Evolutionary conservation across 345 rosid species (phyloP).

Genomic region (Gossypium raimondii): DNA sequence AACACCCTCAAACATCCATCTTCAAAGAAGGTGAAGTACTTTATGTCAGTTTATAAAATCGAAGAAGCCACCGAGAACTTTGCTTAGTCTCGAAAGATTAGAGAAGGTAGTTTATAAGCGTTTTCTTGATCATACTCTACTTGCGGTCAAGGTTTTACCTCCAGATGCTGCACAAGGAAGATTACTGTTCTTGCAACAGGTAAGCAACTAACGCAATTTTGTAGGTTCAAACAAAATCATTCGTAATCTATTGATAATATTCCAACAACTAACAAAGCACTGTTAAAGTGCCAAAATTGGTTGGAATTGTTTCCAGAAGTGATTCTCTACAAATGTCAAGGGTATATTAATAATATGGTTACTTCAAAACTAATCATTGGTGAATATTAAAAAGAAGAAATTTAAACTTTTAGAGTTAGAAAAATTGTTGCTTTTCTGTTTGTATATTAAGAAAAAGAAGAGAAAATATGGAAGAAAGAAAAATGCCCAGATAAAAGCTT

Average conservation of each 20-base stretch:
- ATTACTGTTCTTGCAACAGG: conserved; percentile 80
- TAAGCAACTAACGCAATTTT: conserved; percentile 16
- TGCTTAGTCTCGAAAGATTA: conserved; percentile 49
- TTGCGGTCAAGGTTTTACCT: conserved; percentile 77
- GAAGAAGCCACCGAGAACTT: conserved; percentile 70
- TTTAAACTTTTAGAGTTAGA: too few species aligned
- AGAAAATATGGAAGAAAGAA: too few species aligned
- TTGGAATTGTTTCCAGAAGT: not conserved
- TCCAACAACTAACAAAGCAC: too few species aligned
- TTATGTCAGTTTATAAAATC: conserved; percentile 48
- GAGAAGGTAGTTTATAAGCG: conserved; percentile 90
- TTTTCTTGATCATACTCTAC: conserved; percentile 73
- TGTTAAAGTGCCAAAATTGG: too few species aligned
- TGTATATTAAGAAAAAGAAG: too few species aligned
- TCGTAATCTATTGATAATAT: too few species aligned
- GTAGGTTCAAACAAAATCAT: too few species aligned
- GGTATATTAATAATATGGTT: too few species aligned
- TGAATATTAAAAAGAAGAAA: too few species aligned
- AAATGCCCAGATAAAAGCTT: too few species aligned
- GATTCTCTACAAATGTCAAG: conserved; percentile 3
- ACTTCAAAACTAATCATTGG: too few species aligned
- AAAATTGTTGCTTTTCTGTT: too few species aligned
- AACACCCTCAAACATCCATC: conserved; percentile 72
- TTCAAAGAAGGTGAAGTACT: conserved; percentile 74
- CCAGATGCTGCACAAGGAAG: conserved; percentile 93